A percentile compares a stretch with the other conserved stretches of the same genome.
phyloP scores from a whole-genome alignment of 352 stramenopile species.

The Phytophthora sojae region DNA sequence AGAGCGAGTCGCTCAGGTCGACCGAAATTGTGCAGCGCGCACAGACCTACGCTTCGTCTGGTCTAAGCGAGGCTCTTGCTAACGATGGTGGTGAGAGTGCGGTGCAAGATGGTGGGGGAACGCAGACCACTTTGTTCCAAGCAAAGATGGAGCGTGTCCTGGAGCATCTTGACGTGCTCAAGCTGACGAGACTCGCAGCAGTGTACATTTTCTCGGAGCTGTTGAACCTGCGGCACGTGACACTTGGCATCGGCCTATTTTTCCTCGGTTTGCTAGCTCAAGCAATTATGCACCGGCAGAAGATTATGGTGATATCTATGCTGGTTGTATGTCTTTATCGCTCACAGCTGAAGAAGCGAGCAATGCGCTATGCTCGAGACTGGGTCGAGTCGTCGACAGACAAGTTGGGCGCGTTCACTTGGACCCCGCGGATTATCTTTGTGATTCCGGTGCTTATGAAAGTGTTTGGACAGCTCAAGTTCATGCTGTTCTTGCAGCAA shows the following conservation, averaged over 20 bases:
- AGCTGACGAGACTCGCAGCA: slow-evolving; percentile 55
- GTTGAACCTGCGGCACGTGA: slow-evolving; percentile 56
- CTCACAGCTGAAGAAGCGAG: slow-evolving; percentile 59
- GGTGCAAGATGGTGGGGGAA: slow-evolving; percentile 17
- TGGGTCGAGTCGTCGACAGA: slow-evolving; percentile 74
- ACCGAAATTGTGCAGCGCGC: slow-evolving; percentile 32
- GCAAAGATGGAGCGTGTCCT: slow-evolving; percentile 62
- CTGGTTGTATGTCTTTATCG: slow-evolving; percentile 69
- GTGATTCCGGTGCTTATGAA: slow-evolving; percentile 74
- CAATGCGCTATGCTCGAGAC: slow-evolving; percentile 35
- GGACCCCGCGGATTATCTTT: slow-evolving; percentile 56
- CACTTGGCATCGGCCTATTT: slow-evolving; percentile 51
- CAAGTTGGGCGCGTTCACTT: slow-evolving; percentile 70
- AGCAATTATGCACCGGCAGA: slow-evolving; percentile 69
- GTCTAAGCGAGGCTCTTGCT: slow-evolving; percentile 6
- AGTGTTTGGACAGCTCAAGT: slow-evolving; percentile 74
- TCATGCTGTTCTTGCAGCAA: slow-evolving; percentile 76
- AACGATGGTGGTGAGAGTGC: slow-evolving; percentile 10
- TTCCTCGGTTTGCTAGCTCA: slow-evolving; percentile 63
- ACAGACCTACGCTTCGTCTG: slow-evolving; percentile 28
- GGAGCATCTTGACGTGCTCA: slow-evolving; percentile 61
- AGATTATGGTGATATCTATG: slow-evolving; percentile 80
- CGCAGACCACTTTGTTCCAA: slow-evolving; percentile 52
- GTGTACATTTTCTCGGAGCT: slow-evolving; percentile 70
- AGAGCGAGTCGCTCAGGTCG: slow-evolving; percentile 7